Evolutionary conservation across 2,329 filamentous ascomycete genomes (phyloP).

Genomic region (Curvularia sp.): DNA sequence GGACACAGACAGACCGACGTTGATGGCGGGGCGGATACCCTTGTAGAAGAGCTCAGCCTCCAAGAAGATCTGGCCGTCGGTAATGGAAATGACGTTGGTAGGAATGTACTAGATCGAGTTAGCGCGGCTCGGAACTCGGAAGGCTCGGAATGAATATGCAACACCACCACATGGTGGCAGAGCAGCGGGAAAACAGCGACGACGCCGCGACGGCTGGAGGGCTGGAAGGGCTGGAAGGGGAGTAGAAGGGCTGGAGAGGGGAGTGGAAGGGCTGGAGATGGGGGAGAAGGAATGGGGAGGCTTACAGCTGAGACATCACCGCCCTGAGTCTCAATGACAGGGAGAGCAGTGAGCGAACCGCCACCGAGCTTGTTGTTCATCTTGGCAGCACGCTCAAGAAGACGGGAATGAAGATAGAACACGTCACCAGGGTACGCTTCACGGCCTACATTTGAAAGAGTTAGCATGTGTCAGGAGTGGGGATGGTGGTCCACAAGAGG

Average conservation of each 20-base stretch:
- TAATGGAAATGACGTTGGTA: conserved; percentile 99
- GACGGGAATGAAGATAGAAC: conserved; percentile 65
- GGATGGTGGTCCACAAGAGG: too few relatives aligned
- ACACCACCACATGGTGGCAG: too few relatives aligned
- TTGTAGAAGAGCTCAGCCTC: conserved; percentile 99
- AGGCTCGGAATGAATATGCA: too few relatives aligned
- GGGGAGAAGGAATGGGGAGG: background rate
- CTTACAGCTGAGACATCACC: conserved; percentile 89
- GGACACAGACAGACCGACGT: conserved; percentile 99
- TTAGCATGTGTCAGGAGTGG: too few relatives aligned
- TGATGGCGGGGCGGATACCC: conserved; percentile 99
- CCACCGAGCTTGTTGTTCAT: conserved; percentile 94
- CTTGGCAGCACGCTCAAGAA: conserved; percentile 99
- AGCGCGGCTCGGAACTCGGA: too few relatives aligned
- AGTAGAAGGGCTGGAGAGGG: too few relatives aligned
- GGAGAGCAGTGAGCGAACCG: conserved; percentile 96
- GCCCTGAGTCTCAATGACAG: conserved; percentile 96
- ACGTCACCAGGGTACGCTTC: conserved; percentile 96
- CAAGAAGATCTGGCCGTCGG: conserved; percentile 98
- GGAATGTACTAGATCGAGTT: conserved; percentile 74
- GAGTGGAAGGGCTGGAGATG: too few relatives aligned
- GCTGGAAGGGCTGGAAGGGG: too few relatives aligned
- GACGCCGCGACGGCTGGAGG: too few relatives aligned
- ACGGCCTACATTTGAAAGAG: conserved; percentile 64
- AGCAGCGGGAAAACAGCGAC: too few relatives aligned